These are phyloP conservation scores for Rubroboletus satanas DNA, from an alignment of 768 basidiomycete genomes.

Conservation along the genomic window DNA sequence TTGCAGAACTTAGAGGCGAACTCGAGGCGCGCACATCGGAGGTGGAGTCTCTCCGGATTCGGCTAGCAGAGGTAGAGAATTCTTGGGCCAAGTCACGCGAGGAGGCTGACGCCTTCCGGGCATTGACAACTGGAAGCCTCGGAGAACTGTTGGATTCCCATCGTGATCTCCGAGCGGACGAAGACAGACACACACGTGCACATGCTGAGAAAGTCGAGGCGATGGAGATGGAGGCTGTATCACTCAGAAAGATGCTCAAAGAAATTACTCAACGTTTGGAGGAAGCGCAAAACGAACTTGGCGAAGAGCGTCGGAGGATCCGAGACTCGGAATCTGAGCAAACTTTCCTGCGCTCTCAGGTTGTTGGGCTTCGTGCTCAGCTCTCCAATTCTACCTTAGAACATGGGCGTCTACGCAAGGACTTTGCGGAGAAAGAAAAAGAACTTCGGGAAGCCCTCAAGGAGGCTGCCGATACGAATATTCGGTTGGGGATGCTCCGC, in stretches of 20 bases:
- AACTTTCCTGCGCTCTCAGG: constrained; percentile 63
- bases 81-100: constrained; percentile 89
- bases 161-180: constrained; percentile 78
- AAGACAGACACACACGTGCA: constrained; percentile 69
- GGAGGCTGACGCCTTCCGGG: constrained; percentile 87
- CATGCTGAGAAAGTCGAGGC: constrained; percentile 81
- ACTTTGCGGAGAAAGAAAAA: constrained; percentile 61
- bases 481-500: constrained; percentile 76
- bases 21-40: constrained; percentile 73
- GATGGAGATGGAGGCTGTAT: constrained; percentile 71
- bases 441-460: constrained; percentile 60
- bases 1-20: constrained; percentile 77
- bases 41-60: constrained; percentile 60
- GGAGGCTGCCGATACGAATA: constrained; percentile 62
- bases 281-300: constrained; percentile 59
- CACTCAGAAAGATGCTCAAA: constrained; percentile 75
- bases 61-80: constrained; percentile 79
- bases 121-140: constrained; percentile 79
- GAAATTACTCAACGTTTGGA: constrained; percentile 72
- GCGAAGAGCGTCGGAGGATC: constrained; percentile 61
- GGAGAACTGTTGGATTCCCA: constrained; percentile 88
- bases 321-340: constrained; percentile 65
- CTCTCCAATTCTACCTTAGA: constrained; percentile 67
- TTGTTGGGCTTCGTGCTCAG: constrained; percentile 70
- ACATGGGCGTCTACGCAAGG: constrained; percentile 64